Evolutionary conservation across 2,329 filamentous ascomycete species (phyloP), one percentile per base, ranked within the genome.

Genomic region (Trichoderma koningii): DNA sequence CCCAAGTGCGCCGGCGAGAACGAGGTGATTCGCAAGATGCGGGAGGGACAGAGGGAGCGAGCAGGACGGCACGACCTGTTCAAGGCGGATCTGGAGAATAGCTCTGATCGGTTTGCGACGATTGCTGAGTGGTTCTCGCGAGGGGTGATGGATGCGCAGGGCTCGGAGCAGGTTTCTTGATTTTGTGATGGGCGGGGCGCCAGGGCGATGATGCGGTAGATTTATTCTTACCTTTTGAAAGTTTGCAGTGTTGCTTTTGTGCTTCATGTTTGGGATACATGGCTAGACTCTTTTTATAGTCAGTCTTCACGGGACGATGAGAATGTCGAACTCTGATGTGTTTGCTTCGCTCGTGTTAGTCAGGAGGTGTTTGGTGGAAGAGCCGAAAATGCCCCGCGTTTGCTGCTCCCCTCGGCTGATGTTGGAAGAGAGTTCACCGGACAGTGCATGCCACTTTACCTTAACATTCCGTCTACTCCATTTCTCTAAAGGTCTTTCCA

Each of bases 61-160:
- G 90, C 92, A 0, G 90, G 89, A 69, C 86, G 92, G 72, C 93
- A 98, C 78, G 94, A 97, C 70, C 78, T 98, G 71, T 99, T 99
- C 80, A 85, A 87, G 76, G 86, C 90, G 66, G 92, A 93, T 70
- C 77, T 99, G 69, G 87, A 87, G 72, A 79, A 88, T 68, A 92
- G 90, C 63, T 87, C 88, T 45, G 93, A 97, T 76, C 85, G 91
- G 60, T 97, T 98, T 76, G 90, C 87, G n/a, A 94, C 92, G 1
- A 86, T 98, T 64, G 92, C 92, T 66, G 92, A 97, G 74, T 99
- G 95, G 86, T 98, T 97, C 81, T 94, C 93, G 0, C 82, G 93
- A 65, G 94, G 95, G 1, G 93, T 98, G 3, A 96, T 98, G 93
- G 77, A 79, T 66, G 85, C 83, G 28, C 64, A 76, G 66, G 75